A percentile compares a stretch with the other conserved stretches of the same genome.
Conservation (phyloP, 345 rosid genomes). For the Euphorbia tirucalli region DNA sequence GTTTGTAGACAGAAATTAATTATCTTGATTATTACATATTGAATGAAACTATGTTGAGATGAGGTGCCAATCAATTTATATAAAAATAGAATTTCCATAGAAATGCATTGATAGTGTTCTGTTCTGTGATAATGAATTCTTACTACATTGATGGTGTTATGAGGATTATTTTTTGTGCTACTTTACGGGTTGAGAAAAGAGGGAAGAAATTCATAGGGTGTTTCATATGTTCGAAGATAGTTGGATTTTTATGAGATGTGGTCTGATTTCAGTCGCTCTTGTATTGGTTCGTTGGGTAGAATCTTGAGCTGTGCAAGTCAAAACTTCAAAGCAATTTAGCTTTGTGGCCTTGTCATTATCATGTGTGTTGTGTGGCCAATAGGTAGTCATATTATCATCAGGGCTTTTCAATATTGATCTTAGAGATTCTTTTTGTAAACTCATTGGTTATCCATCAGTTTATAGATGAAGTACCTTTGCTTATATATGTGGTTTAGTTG, state of each 20-base stretch:
- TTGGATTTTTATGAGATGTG: not conserved
- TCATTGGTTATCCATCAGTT: not conserved
- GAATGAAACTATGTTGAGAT: not conserved
- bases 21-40: not conserved
- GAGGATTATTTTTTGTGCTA: not conserved
- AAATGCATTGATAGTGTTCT: not conserved
- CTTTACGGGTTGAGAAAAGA: not conserved
- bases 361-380: not conserved
- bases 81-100: not conserved
- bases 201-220: not conserved
- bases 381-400: not conserved
- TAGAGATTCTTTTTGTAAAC: not conserved
- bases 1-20: not conserved
- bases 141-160: not conserved
- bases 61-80: not conserved
- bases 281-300: not conserved
- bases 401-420: not conserved
- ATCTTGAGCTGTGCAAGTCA: not conserved
- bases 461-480: not conserved
- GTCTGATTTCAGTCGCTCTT: not conserved
- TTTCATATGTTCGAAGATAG: not conserved
- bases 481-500: not conserved
- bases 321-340: not conserved
- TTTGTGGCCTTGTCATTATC: not conserved
- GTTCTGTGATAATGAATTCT: not conserved